Conservation (phyloP, 2,329 filamentous ascomycete genomes). For the Sclerotiophoma versabilis region DNA sequence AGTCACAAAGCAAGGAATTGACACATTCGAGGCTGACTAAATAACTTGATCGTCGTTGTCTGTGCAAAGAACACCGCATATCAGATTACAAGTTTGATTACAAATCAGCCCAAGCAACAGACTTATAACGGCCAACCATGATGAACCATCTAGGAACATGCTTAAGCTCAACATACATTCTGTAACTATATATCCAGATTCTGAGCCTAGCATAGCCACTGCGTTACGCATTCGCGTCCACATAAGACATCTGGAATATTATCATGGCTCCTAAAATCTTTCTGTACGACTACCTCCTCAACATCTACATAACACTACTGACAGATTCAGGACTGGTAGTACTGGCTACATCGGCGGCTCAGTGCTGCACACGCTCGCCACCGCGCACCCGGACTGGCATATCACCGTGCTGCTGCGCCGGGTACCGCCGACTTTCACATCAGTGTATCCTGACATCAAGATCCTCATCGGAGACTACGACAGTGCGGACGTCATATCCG, state of each 20-base stretch:
- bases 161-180: background rate
- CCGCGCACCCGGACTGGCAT: constrained; percentile 56
- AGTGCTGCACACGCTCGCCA: constrained; percentile 54
- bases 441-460: constrained; percentile 51
- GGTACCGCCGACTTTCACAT: constrained; percentile 34
- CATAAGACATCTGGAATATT: background rate
- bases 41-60: background rate
- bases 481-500: constrained; percentile 52
- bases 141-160: background rate
- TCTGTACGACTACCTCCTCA: constrained; percentile 3
- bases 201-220: no score
- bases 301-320: background rate
- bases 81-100: background rate
- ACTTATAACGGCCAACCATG: background rate
- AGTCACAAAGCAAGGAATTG: background rate
- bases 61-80: background rate
- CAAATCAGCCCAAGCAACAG: constrained; percentile 1
- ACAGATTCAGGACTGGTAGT: constrained; percentile 54
- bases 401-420: constrained; percentile 56
- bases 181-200: no score
- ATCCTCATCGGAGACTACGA: constrained; percentile 60
- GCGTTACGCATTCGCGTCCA: background rate
- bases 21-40: no score
- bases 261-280: constrained; percentile 44
- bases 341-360: constrained; percentile 64